Conservation (phyloP, 2,329 filamentous ascomycete genomes). For the Hypoxylon sp. region DNA sequence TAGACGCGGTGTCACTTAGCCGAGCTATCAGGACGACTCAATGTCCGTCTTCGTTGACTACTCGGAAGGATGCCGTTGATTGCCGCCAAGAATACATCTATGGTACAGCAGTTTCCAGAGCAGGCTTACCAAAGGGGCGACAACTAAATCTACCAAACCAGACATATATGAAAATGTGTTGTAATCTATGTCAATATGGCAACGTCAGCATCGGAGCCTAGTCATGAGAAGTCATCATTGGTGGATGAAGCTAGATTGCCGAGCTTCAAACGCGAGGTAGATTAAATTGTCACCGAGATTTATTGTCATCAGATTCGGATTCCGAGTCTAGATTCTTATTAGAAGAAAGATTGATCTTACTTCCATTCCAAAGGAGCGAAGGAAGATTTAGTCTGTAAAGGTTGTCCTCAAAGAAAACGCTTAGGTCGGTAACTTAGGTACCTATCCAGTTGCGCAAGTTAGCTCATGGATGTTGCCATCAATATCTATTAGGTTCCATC, state of each 20-base stretch:
- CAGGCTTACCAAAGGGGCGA: background rate
- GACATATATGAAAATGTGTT: background rate
- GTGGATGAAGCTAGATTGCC: constrained; percentile 26
- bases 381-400: background rate
- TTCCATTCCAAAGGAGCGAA: background rate
- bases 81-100: background rate
- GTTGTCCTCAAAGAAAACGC: too few species aligned
- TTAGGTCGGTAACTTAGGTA: background rate
- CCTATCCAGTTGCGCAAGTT: background rate
- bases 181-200: background rate
- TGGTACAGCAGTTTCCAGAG: background rate
- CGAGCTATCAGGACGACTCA: constrained; percentile 6
- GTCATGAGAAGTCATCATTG: background rate
- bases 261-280: constrained; percentile 17
- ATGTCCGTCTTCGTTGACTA: constrained; percentile 5
- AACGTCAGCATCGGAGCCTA: constrained; percentile 9
- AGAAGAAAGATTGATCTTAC: background rate
- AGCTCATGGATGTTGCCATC: constrained; percentile 17
- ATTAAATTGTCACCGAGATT: background rate
- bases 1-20: constrained; percentile 22
- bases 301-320: background rate
- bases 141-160: background rate
- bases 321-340: background rate
- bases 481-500: background rate
- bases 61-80: background rate